These are phyloP conservation scores for Nigrospora osmanthi DNA, from an alignment of 2,329 filamentous ascomycete genomes.

Conservation along the genomic window DNA sequence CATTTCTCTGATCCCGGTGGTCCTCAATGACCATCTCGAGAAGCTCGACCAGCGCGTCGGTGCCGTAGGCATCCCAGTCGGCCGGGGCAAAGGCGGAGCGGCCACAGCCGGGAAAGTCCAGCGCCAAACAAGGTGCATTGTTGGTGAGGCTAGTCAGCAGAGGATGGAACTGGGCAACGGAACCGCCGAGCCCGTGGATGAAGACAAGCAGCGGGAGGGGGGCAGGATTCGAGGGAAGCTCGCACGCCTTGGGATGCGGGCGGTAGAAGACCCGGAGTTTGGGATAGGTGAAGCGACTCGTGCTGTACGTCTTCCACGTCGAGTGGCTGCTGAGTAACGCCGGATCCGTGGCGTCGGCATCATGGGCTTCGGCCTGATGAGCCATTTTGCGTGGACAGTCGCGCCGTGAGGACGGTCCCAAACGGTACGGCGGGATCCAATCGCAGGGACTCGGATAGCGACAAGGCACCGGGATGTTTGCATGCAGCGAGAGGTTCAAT, in stretches of 20 bases:
- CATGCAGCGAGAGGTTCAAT: no score
- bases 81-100: conserved; percentile 66
- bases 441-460: no score
- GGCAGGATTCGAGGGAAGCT: conserved; percentile 65
- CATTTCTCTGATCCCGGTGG: conserved; percentile 63
- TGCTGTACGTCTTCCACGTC: conserved; percentile 63
- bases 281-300: conserved; percentile 60
- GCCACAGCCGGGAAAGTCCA: conserved; percentile 89
- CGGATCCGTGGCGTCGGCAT: conserved; percentile 53
- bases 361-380: no score
- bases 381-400: no score
- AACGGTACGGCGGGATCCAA: no score
- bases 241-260: conserved; percentile 72
- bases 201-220: conserved; percentile 83
- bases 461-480: no score
- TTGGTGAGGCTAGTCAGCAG: conserved; percentile 76
- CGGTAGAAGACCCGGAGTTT: conserved; percentile 77
- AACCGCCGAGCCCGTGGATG: conserved; percentile 89
- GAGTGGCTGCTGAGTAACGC: conserved; percentile 74
- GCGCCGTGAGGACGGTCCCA: no score
- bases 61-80: conserved; percentile 71
- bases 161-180: conserved; percentile 77
- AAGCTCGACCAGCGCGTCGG: conserved; percentile 67
- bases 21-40: conserved; percentile 67
- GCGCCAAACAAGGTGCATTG: conserved; percentile 73